A percentile compares a stretch with the other conserved stretches of the same genome.
These are phyloP conservation scores for Theobroma cacao DNA, from an alignment of 345 rosid species.

Conservation along the genomic window DNA sequence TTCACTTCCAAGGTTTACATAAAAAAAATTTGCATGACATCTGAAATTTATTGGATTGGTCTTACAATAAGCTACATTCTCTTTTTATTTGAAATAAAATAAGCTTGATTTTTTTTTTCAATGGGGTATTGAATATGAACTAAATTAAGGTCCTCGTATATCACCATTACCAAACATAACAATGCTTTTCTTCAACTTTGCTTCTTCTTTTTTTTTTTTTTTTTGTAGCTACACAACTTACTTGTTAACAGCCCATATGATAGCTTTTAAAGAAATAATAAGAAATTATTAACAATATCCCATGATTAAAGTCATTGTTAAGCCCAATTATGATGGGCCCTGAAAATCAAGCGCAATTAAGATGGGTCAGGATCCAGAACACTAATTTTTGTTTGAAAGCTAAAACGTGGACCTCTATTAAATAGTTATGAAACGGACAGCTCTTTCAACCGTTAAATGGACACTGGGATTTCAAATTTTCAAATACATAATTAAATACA, in stretches of 20 bases:
- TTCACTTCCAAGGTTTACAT: too few relatives aligned
- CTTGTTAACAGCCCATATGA: background rate
- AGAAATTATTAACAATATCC: too few relatives aligned
- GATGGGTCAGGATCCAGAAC: background rate
- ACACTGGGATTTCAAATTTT: background rate
- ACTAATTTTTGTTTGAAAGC: background rate
- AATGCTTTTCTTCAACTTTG: background rate
- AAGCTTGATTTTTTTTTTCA: too few relatives aligned
- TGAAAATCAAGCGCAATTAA: background rate
- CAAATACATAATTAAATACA: background rate
- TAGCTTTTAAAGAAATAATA: too few relatives aligned
- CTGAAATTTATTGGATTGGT: too few relatives aligned
- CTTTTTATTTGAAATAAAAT: too few relatives aligned
- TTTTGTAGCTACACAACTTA: background rate
- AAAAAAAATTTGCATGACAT: too few relatives aligned
- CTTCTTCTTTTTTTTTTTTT: background rate
- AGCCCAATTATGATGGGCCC: too few relatives aligned
- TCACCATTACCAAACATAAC: background rate
- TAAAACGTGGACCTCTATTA: background rate
- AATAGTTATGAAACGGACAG: background rate
- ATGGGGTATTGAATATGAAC: too few relatives aligned
- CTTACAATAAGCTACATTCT: too few relatives aligned
- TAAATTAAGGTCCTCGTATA: background rate
- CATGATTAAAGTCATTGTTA: too few relatives aligned
- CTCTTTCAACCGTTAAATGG: background rate